Evolutionary conservation across 2,329 filamentous ascomycete species (phyloP).

Genomic region (Bipolaris bicolor): DNA sequence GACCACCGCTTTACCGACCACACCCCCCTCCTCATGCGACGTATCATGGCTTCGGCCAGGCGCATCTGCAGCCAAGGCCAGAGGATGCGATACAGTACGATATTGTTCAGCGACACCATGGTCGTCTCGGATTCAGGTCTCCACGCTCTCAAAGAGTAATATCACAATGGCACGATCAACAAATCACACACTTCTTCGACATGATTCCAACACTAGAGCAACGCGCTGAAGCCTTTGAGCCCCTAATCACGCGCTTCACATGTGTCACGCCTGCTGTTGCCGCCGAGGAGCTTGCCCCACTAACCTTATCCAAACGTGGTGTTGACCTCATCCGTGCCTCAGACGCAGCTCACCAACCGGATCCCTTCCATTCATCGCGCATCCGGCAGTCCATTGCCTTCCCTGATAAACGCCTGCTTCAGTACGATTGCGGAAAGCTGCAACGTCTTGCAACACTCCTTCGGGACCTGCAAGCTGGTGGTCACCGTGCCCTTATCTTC

Average conservation of each 20-base stretch:
- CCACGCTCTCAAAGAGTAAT: constrained; percentile 36
- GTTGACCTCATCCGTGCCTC: constrained; percentile 63
- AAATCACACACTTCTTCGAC: constrained; percentile 66
- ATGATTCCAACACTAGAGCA: constrained; percentile 78
- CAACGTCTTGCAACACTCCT: constrained; percentile 87
- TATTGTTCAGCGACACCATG: constrained; percentile 51
- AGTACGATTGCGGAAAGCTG: constrained; percentile 97
- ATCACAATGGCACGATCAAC: constrained; percentile 73
- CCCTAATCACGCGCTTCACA: constrained; percentile 82
- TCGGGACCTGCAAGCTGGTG: constrained; percentile 83
- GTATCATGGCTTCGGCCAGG: constrained; percentile 28
- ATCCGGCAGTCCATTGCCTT: constrained; percentile 95
- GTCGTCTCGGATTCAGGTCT: constrained; percentile 39
- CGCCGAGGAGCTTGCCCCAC: constrained; percentile 74
- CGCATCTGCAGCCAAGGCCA: constrained; percentile 28
- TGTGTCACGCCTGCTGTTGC: constrained; percentile 91
- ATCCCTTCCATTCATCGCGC: constrained; percentile 92
- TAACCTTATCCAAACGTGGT: constrained; percentile 66
- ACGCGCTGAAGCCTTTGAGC: constrained; percentile 74
- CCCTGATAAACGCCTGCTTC: constrained; percentile 91
- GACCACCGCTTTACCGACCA: constrained; percentile 15
- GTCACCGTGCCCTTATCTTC: constrained; percentile 95
- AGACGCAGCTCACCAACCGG: constrained; percentile 62
- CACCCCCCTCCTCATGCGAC: constrained; percentile 15
- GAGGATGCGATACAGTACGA: constrained; percentile 31